Base-by-base conservation (phyloP, 441 rosid species). In the Geranium incanum region DNA sequence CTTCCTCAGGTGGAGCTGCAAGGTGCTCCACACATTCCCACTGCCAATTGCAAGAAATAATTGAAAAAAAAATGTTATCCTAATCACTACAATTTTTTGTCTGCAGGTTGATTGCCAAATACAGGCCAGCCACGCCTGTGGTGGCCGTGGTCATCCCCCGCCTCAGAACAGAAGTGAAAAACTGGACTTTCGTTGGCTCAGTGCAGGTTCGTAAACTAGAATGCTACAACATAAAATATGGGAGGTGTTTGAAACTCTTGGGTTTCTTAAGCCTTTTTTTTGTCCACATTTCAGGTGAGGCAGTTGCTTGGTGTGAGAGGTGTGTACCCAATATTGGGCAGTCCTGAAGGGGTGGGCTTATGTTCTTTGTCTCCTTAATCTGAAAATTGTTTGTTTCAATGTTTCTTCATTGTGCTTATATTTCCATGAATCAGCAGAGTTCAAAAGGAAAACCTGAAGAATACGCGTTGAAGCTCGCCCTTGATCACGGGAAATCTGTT, bases 281-380 rank as follows among this genome's bases (percentile, higher is more conserved):
- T 59, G 41, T 23, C 60, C 15, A 62, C 50, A 71, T 8, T 23
- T 12, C 79, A 77, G 79, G 76, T 60, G 5, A 72, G 79, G 70
- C 79, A 77, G 67, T 36, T 77, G 76, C 79, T 77, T 19, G 79
- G 79, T 12, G 71, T 77, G 52, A 68, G 79, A 57, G 79, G 79
- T 66, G 74, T 72, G 19, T 66, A 77, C 62, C 79, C 79, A 1
- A 72, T 72, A 43, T 60, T 77, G 64, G 76, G 73, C 18, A 39
- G 67, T 39, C 76, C 76, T 0, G 75, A 72, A 19, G 66, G 52
- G 21, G 79, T 77, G 57, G 52, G 6, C 75, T 68, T 67, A 74
- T 68, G 65, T 37, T 76, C 0, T 75, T 71, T 39, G 19, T 41
- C 36, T 3, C 57, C 15, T n/a, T 18, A 45, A 63, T 43, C 48